phyloP scores from a whole-genome alignment of 805 yeast genomes.

The Candida ficus region DNA sequence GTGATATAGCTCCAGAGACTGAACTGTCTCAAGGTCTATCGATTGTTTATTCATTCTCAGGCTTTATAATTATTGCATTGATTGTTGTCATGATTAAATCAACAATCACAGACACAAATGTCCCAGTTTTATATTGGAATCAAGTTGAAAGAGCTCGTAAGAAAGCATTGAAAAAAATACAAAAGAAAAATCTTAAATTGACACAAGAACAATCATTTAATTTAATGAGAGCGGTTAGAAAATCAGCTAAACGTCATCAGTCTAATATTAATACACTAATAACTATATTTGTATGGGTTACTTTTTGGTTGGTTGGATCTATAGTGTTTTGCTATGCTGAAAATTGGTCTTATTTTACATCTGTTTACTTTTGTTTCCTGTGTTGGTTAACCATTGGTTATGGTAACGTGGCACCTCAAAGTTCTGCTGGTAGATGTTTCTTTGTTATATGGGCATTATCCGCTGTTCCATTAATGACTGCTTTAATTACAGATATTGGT shows the following conservation, averaged over 20 bases:
- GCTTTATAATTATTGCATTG: slow-evolving; percentile 69
- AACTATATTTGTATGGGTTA: slow-evolving; percentile 40
- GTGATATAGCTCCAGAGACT: slow-evolving; percentile 58
- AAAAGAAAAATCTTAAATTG: slow-evolving; percentile 19
- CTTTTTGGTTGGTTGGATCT: slow-evolving; percentile 74
- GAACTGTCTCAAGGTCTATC: slow-evolving; percentile 52
- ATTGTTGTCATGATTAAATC: slow-evolving; percentile 65
- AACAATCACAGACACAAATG: slow-evolving; percentile 54
- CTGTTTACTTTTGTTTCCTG: slow-evolving; percentile 71
- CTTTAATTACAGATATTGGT: slow-evolving; percentile 65
- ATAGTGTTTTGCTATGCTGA: slow-evolving; percentile 55
- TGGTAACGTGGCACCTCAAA: slow-evolving; percentile 65
- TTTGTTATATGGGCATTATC: slow-evolving; percentile 76
- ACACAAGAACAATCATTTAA: slow-evolving; percentile 47
- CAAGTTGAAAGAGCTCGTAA: slow-evolving; percentile 48
- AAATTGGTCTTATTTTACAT: slow-evolving; percentile 65
- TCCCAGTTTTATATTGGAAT: slow-evolving; percentile 65
- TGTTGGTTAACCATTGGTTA: slow-evolving; percentile 81
- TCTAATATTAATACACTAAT: slow-evolving; percentile 32
- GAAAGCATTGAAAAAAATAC: slow-evolving; percentile 23
- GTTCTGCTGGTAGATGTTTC: slow-evolving; percentile 63
- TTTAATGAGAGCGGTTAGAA: slow-evolving; percentile 48
- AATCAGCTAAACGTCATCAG: slow-evolving; percentile 35
- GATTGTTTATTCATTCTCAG: slow-evolving; percentile 61
- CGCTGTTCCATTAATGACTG: slow-evolving; percentile 87